Percentiles rank a stretch among this genome's conserved stretches.
Conservation (phyloP, 2,329 filamentous ascomycete species). For the Orbilia ellipsospora region DNA sequence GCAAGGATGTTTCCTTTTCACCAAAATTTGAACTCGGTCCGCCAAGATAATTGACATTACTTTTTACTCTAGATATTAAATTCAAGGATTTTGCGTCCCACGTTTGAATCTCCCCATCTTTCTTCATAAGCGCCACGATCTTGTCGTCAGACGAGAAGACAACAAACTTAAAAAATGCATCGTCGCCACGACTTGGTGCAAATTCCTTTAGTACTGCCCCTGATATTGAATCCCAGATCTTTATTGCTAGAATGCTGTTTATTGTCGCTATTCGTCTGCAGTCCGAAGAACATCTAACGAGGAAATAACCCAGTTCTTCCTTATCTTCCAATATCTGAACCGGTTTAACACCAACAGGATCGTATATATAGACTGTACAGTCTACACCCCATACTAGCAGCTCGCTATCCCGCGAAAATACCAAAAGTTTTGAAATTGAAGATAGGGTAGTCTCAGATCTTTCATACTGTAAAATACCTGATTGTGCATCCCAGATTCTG, state of each 20-base stretch:
- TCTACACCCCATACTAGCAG: not conserved
- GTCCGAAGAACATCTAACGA: too few species aligned
- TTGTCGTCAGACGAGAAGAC: not conserved
- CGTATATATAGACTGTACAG: not conserved
- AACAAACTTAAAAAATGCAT: not conserved
- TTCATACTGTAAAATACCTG: not conserved
- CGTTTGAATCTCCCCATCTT: too few species aligned
- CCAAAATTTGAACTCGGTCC: not conserved
- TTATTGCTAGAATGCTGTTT: not conserved
- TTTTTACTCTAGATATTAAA: not conserved
- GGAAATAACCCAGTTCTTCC: not conserved
- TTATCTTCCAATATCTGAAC: not conserved
- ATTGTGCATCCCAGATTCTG: conserved; percentile 3
- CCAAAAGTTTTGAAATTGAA: not conserved
- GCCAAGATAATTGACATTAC: not conserved
- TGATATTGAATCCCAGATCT: not conserved
- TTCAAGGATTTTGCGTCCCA: not conserved
- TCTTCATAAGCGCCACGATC: not conserved
- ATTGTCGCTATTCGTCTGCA: too few species aligned
- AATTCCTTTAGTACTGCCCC: not conserved
- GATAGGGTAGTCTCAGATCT: not conserved
- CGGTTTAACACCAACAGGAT: not conserved
- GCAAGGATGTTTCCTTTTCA: not conserved
- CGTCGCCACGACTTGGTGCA: not conserved
- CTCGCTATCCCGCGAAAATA: not conserved